Percentiles rank a stretch among this genome's conserved stretches.
These are phyloP conservation scores for Rickenella mellea DNA, from an alignment of 768 basidiomycete species.

Conservation along the genomic window DNA sequence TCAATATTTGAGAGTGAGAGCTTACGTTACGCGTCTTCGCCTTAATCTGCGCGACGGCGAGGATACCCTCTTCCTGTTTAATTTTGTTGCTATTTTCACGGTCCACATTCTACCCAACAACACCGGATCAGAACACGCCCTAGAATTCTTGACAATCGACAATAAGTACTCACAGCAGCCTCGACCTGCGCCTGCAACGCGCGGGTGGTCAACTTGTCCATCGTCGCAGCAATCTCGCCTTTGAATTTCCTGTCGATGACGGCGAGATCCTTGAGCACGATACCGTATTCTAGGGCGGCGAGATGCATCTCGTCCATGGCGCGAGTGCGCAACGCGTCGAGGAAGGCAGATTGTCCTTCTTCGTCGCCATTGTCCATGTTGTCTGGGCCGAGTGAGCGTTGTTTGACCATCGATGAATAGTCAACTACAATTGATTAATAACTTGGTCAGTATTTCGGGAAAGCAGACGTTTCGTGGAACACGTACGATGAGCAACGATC, in stretches of 20 bases:
- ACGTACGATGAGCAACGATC: slow-evolving; percentile 68
- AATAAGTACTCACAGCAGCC: slow-evolving; percentile 47
- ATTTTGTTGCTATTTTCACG: slow-evolving; percentile 83
- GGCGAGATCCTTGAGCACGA: slow-evolving; percentile 73
- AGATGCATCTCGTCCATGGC: slow-evolving; percentile 84
- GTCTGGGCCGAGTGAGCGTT: slow-evolving; percentile 69
- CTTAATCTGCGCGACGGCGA: slow-evolving; percentile 70
- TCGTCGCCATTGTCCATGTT: slow-evolving; percentile 64
- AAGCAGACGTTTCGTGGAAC: slow-evolving; percentile 18
- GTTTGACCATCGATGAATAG: slow-evolving; percentile 63
- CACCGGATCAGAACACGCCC: background rate
- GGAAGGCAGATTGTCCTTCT: slow-evolving; percentile 63
- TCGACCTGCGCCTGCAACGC: slow-evolving; percentile 84
- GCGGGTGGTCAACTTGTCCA: slow-evolving; percentile 79
- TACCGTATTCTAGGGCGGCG: slow-evolving; percentile 78
- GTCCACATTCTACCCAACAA: slow-evolving; percentile 58
- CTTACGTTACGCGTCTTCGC: slow-evolving; percentile 48
- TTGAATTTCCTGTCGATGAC: slow-evolving; percentile 86
- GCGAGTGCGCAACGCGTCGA: slow-evolving; percentile 71
- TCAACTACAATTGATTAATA: slow-evolving; percentile 26
- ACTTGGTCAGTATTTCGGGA: background rate
- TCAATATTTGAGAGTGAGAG: background rate
- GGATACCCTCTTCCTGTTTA: slow-evolving; percentile 74
- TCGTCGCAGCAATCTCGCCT: slow-evolving; percentile 76
- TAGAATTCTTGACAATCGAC: background rate